These are phyloP conservation scores for Fusarium sp. DNA, from an alignment of 2,329 filamentous ascomycete species.

Conservation along the genomic window DNA sequence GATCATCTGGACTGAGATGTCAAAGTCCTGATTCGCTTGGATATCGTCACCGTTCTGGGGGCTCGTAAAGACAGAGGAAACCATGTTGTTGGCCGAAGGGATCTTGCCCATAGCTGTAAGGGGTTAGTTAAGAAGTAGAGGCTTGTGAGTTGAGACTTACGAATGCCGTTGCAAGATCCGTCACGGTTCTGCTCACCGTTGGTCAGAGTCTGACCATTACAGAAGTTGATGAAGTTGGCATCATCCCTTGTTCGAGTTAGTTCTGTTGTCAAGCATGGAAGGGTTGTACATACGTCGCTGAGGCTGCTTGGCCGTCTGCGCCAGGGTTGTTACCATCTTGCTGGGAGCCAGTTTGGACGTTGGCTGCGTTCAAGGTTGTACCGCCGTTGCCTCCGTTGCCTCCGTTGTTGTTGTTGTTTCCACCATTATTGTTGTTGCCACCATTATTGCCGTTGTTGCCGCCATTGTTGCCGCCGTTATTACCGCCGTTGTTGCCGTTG, in stretches of 20 bases:
- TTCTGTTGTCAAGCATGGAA: neutral
- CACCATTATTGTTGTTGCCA: slow-evolving; percentile 38
- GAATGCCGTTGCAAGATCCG: slow-evolving; percentile 74
- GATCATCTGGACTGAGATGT: slow-evolving; percentile 62
- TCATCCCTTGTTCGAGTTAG: slow-evolving; percentile 59
- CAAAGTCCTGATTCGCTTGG: slow-evolving; percentile 61
- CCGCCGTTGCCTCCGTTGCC: slow-evolving; percentile 44
- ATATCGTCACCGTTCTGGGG: slow-evolving; percentile 65
- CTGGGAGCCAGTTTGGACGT: slow-evolving; percentile 63
- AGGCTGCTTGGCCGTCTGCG: slow-evolving; percentile 63
- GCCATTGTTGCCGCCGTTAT: slow-evolving; percentile 42
- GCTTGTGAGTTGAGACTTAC: slow-evolving; percentile 54
- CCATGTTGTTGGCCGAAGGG: slow-evolving; percentile 66
- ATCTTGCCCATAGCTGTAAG: slow-evolving; percentile 69
- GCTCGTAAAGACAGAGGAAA: slow-evolving; percentile 66
- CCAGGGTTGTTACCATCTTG: slow-evolving; percentile 60
- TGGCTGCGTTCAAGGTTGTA: slow-evolving; percentile 55
- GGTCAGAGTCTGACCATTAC: slow-evolving; percentile 64
- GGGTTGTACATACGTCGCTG: slow-evolving; percentile 59
- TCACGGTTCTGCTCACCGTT: slow-evolving; percentile 68
- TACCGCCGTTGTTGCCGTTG: slow-evolving; percentile 28
- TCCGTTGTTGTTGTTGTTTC: slow-evolving; percentile 40
- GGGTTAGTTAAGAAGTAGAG: slow-evolving; percentile 21
- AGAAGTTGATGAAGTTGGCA: slow-evolving; percentile 75
- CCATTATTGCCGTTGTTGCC: slow-evolving; percentile 41